These are phyloP conservation scores for Copromyces sp. DNA, from an alignment of 495 filamentous ascomycete genomes.

Conservation along the genomic window DNA sequence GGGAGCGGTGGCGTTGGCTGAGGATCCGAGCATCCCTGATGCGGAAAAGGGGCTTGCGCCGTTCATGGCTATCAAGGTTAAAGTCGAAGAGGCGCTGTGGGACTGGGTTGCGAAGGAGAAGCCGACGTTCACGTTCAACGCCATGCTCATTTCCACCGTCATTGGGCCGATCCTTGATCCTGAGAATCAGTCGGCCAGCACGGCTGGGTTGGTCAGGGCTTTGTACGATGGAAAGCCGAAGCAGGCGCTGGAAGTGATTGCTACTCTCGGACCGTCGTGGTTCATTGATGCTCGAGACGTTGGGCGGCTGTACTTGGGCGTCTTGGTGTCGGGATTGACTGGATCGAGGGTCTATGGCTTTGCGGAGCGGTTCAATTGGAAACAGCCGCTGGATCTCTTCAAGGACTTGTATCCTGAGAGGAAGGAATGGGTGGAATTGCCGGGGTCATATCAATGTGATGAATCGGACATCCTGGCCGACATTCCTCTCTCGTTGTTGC, in stretches of 20 bases:
- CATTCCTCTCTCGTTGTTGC: constrained; percentile 14
- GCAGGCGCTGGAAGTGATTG: constrained; percentile 4
- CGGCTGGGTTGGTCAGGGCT: constrained; percentile 13
- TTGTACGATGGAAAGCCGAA: constrained; percentile 8
- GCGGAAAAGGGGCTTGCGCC: constrained; percentile 13
- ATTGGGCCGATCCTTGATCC: constrained; percentile 18
- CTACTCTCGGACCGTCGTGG: constrained; percentile 14
- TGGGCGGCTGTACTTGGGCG: constrained; percentile 19
- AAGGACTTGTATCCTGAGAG: constrained; percentile 15
- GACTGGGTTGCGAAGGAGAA: constrained; percentile 21
- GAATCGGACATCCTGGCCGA: constrained; percentile 15
- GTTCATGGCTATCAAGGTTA: constrained; percentile 19
- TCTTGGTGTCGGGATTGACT: constrained; percentile 13
- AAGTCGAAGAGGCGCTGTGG: constrained; percentile 20
- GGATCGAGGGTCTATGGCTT: constrained; percentile 18
- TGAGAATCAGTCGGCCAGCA: constrained; percentile 13
- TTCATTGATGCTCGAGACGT: constrained; percentile 15
- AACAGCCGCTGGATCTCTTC: constrained; percentile 12
- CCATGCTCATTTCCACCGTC: constrained; percentile 15
- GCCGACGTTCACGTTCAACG: constrained; percentile 18
- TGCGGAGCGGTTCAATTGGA: constrained; percentile 16
- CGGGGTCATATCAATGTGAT: constrained; percentile 14
- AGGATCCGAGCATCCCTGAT: not conserved
- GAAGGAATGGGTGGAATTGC: constrained; percentile 7
- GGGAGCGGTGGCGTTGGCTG: constrained; percentile 7